Evolutionary conservation across 208 protist species (phyloP), one percentile per base, ranked within the genome.

Genomic region (Borovskyia barvae): DNA sequence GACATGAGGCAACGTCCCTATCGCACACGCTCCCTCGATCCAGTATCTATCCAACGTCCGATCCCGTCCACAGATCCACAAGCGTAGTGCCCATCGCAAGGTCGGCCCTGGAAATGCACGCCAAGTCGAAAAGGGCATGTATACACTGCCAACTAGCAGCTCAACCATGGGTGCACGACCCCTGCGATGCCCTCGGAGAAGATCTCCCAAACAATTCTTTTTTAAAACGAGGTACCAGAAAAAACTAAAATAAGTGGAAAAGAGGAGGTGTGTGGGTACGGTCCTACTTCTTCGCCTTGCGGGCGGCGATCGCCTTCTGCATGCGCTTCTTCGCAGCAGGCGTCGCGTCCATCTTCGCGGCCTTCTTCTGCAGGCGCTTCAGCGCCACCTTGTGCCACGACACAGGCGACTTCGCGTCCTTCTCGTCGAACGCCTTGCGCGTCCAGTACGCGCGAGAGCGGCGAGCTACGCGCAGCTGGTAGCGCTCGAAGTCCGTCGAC

Each of bases 401-500:
- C 68, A 95, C 85, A 36, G 89, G 85, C 37, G 37, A 66, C 85
- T 90, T 92, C 69, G 74, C 82, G 75, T 95, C 89, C 58, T 90
- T 91, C 72, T 82, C 89, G 65, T 92, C 85, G 68, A 95, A 95
- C 66, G 85, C 66, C 83, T 93, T 93, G 74, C 89, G 89, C 47
- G 85, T 79, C 89, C 89, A 95, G 89, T 80, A 74, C 64, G 89
- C 85, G 51, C 89, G 89, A 46, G 89, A 95, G 60, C 89, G 89
- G 72, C 87, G 86, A 45, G 89, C 89, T 37, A 93, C 89, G 72
- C 82, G 83, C 57, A 95, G 85, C 79, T 95, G 89, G 72, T 95
- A 95, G 82, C 85, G 85, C 82, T 93, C 85, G 73, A 95, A 95
- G 83, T 95, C 89, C 48, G 83, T 91, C 46, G 85, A 89, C 52